Evolutionary conservation across 2,329 filamentous ascomycete species (phyloP).

Genomic region (Calonectria pseudoturangicola): DNA sequence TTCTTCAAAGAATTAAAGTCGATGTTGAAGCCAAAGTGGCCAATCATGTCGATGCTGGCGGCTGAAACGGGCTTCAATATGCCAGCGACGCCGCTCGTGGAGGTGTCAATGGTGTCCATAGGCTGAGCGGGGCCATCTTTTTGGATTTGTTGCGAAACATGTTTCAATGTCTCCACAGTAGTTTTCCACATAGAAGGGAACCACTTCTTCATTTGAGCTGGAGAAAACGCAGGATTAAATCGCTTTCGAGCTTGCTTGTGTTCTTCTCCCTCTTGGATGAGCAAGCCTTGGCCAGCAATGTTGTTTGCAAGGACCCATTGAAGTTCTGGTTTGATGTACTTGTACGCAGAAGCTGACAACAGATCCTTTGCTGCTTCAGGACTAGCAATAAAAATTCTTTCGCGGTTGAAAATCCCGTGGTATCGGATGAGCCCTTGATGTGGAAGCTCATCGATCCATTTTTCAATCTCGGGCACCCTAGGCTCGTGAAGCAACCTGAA

Average conservation of each 20-base stretch:
- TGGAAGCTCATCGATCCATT: conserved; percentile 3
- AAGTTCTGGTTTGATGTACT: conserved; percentile 11
- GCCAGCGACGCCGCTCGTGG: background rate
- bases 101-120: background rate
- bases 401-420: conserved; percentile 5
- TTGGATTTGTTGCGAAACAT: conserved; percentile 4
- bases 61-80: background rate
- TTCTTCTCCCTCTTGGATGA: conserved; percentile 34
- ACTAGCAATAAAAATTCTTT: conserved; percentile 5
- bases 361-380: conserved; percentile 8
- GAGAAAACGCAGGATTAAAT: conserved; percentile 21
- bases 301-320: conserved; percentile 13
- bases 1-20: conserved; percentile 1
- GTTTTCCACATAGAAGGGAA: conserved; percentile 4
- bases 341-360: background rate
- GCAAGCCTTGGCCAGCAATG: conserved; percentile 35
- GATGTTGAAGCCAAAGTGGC: conserved; percentile 4
- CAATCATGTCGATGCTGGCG: conserved; percentile 12
- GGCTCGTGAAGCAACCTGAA: conserved; percentile 7
- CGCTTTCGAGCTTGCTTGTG: conserved; percentile 37
- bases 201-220: conserved; percentile 11
- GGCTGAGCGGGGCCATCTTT: background rate
- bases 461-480: conserved; percentile 5
- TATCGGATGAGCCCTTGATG: conserved; percentile 1
- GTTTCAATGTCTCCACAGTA: background rate